These are phyloP conservation scores for Endocalyx cinctus DNA, from an alignment of 2,329 filamentous ascomycete species.

Conservation along the genomic window DNA sequence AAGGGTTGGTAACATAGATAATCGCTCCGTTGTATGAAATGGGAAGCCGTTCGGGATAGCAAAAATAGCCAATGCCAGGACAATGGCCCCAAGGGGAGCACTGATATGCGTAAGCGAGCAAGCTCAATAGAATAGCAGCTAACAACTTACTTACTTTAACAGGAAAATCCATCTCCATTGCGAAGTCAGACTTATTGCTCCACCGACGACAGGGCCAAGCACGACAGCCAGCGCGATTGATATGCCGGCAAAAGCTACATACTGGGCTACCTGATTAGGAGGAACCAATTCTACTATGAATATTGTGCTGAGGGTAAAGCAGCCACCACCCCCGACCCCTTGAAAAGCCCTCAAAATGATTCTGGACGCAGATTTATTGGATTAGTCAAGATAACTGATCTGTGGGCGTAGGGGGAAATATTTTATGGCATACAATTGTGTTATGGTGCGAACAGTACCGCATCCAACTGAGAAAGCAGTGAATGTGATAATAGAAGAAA, in stretches of 20 bases:
- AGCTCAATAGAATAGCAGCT: no score
- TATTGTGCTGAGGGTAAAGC: conserved; percentile 4
- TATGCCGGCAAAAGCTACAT: background rate
- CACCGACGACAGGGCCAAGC: background rate
- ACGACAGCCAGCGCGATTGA: conserved; percentile 1
- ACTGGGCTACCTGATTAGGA: background rate
- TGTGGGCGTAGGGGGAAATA: no score
- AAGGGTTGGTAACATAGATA: no score
- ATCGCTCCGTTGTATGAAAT: no score
- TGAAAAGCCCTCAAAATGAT: conserved; percentile 4
- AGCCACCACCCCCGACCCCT: background rate
- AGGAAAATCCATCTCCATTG: conserved; percentile 2
- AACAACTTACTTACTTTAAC: no score
- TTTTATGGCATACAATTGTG: conserved; percentile 2
- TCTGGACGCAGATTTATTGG: no score
- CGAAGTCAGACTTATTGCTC: background rate
- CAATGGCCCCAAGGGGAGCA: background rate
- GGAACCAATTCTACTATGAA: conserved; percentile 3
- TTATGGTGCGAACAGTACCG: conserved; percentile 3
- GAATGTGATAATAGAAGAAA: conserved; percentile 1
- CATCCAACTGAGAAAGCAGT: conserved; percentile 3
- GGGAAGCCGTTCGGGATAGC: conserved; percentile 1
- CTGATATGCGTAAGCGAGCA: no score
- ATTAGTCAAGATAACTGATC: background rate
- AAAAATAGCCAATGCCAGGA: background rate